These are phyloP conservation scores for Ochromonadaceae sp. DNA, from an alignment of 352 stramenopile species.

Conservation along the genomic window DNA sequence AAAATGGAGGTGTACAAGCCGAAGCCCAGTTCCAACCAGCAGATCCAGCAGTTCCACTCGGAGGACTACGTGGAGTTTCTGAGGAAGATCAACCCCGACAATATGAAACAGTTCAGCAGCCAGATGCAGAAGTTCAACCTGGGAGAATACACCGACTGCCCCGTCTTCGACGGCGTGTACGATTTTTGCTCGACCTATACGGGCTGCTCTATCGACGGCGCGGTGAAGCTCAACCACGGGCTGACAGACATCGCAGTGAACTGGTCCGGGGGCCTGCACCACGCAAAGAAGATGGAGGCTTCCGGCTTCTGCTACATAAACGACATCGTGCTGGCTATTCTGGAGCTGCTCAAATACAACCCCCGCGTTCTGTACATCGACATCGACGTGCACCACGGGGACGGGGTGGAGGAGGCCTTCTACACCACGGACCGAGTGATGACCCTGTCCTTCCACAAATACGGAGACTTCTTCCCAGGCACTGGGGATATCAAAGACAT, in stretches of 20 bases:
- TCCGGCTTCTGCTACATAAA: slow-evolving; percentile 85
- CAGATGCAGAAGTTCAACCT: slow-evolving; percentile 70
- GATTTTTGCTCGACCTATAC: slow-evolving; percentile 89
- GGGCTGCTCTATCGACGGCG: slow-evolving; percentile 84
- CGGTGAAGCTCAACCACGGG: slow-evolving; percentile 86
- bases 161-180: slow-evolving; percentile 96
- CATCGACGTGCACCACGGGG: slow-evolving; percentile 97
- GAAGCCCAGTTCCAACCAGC: slow-evolving; percentile 46
- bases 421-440: slow-evolving; percentile 96
- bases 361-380: slow-evolving; percentile 95
- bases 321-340: slow-evolving; percentile 94
- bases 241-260: slow-evolving; percentile 93
- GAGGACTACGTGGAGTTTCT: slow-evolving; percentile 97
- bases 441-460: slow-evolving; percentile 98
- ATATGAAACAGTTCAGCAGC: slow-evolving; percentile 42
- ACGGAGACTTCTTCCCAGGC: slow-evolving; percentile 95
- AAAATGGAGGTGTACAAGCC: slow-evolving; percentile 83
- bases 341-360: slow-evolving; percentile 96
- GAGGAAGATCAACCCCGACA: slow-evolving; percentile 78
- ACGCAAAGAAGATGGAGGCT: slow-evolving; percentile 94
- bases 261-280: slow-evolving; percentile 91
- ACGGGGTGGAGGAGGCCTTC: slow-evolving; percentile 93
- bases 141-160: slow-evolving; percentile 90
- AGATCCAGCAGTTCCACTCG: slow-evolving; percentile 91
- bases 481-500: slow-evolving; percentile 85